Percentiles rank a stretch among this genome's conserved stretches.
Evolutionary conservation across 208 protist species (phyloP).

Genomic region (Acanthamoeba sp.): DNA sequence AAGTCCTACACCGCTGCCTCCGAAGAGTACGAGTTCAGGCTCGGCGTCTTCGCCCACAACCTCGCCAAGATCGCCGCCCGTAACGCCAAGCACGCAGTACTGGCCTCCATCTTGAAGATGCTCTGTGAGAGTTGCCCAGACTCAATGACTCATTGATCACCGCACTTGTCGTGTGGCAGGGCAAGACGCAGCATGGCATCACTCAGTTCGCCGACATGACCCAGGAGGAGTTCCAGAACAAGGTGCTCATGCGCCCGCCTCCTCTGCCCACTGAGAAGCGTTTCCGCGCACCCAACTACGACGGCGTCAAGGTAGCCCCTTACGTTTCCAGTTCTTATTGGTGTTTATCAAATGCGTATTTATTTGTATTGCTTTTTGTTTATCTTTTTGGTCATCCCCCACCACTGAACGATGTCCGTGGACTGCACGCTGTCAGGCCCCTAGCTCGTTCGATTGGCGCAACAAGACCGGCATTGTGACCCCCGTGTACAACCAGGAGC

Average conservation of each 20-base stretch:
- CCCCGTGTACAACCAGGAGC: constrained; percentile 77
- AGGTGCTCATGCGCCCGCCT: neutral
- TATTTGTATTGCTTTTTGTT: neutral
- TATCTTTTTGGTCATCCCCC: neutral
- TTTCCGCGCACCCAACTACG: neutral
- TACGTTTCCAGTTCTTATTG: neutral
- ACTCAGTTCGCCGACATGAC: constrained; percentile 35
- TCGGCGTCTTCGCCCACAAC: constrained; percentile 29
- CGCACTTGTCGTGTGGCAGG: neutral
- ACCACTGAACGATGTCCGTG: too few relatives aligned
- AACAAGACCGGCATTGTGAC: neutral
- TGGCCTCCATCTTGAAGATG: too few relatives aligned
- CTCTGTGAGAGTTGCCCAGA: too few relatives aligned
- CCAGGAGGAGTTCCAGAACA: neutral
- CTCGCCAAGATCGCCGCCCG: neutral
- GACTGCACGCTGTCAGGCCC: too few relatives aligned
- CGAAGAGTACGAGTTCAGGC: neutral
- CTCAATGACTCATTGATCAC: neutral
- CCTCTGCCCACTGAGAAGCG: neutral
- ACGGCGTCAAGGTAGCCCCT: neutral
- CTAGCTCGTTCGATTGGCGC: neutral
- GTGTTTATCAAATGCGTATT: neutral
- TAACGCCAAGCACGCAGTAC: neutral
- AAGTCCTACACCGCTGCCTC: neutral
- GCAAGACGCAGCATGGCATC: neutral